Evolutionary conservation across 306 rosid species (phyloP).

Genomic region (Geum urbanum): DNA sequence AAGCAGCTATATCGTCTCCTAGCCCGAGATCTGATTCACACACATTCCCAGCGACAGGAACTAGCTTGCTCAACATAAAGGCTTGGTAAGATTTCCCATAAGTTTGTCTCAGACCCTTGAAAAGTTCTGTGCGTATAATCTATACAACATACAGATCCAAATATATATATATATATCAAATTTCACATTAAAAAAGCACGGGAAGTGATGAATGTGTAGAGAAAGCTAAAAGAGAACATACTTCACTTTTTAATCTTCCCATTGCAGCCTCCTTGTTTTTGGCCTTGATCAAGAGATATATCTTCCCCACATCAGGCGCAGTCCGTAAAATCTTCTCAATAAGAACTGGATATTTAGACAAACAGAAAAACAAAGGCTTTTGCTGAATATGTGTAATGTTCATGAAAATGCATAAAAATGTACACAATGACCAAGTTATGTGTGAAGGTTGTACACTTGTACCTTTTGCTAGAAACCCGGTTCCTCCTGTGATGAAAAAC

Average conservation of each 20-base stretch:
- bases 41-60: conserved; percentile 78
- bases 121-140: conserved; percentile 85
- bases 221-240: conserved; percentile 27
- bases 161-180: conserved; percentile 14
- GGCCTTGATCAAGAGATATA: conserved; percentile 84
- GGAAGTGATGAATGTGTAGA: neutral
- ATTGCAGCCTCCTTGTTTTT: conserved; percentile 76
- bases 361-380: neutral
- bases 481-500: conserved; percentile 79
- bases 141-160: conserved; percentile 17
- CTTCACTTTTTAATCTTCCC: conserved; percentile 74
- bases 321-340: conserved; percentile 91
- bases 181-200: neutral
- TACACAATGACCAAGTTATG: neutral
- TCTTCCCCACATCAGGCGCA: conserved; percentile 78
- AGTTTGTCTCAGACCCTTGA: conserved; percentile 63
- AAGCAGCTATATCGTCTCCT: conserved; percentile 38
- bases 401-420: neutral
- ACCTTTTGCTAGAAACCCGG: conserved; percentile 97
- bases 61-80: conserved; percentile 81
- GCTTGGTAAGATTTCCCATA: conserved; percentile 78
- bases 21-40: conserved; percentile 77
- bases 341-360: conserved; percentile 48
- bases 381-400: neutral
- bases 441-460: conserved; percentile 22